phyloP scores from a whole-genome alignment of 2,329 filamentous ascomycete genomes.

The Parasarocladium wereldwijsianum region DNA sequence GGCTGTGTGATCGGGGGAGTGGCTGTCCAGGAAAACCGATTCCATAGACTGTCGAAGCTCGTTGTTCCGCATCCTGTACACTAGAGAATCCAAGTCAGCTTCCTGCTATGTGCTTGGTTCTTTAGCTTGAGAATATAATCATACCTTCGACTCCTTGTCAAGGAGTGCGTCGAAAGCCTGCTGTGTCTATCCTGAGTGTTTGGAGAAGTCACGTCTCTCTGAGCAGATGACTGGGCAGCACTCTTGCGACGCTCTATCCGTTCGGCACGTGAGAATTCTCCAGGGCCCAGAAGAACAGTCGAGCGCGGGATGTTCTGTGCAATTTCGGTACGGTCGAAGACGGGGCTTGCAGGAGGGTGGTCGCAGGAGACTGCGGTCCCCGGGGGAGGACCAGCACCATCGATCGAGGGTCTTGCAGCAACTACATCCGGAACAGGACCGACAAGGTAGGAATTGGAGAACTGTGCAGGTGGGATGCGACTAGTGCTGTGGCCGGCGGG shows the following conservation, averaged over 20 bases:
- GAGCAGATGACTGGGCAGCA: neutral
- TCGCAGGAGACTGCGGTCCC: neutral
- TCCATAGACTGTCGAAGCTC: neutral
- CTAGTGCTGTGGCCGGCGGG: conserved; percentile 3
- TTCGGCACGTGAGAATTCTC: neutral
- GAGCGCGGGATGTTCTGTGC: neutral
- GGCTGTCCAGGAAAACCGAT: neutral
- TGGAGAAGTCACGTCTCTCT: neutral
- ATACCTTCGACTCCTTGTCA: conserved; percentile 1
- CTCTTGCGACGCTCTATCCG: conserved; percentile 1
- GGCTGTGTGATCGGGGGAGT: conserved; percentile 2
- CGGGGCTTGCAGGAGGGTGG: neutral
- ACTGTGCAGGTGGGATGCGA: conserved; percentile 9
- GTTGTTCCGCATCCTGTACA: neutral
- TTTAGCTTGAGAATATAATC: neutral
- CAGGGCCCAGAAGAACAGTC: neutral
- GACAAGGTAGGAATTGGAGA: conserved; percentile 17
- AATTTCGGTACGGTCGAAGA: neutral
- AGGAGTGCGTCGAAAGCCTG: neutral
- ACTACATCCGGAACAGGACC: conserved; percentile 6
- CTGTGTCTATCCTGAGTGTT: neutral
- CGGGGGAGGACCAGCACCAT: neutral
- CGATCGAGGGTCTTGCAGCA: neutral
- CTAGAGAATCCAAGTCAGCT: neutral
- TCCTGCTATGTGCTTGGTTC: no score